These are phyloP conservation scores for Ascochyta fabae DNA, from an alignment of 2,329 filamentous ascomycete genomes.

Conservation along the genomic window DNA sequence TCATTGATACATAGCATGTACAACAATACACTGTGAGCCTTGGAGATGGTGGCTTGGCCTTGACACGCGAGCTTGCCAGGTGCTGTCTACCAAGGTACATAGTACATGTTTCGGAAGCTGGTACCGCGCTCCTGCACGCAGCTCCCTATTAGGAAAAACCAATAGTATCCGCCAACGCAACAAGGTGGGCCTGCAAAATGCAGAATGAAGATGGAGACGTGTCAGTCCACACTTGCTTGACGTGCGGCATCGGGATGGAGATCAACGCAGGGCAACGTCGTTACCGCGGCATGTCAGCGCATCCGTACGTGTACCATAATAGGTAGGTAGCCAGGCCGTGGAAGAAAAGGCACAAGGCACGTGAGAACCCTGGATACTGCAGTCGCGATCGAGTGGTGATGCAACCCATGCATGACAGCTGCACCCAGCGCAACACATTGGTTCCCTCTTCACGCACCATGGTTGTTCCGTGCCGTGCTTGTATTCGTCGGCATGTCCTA, in stretches of 20 bases:
- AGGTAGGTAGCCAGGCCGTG: background rate
- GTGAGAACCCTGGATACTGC: background rate
- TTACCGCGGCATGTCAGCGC: slow-evolving; percentile 1
- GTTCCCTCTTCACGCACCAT: background rate
- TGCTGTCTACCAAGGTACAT: background rate
- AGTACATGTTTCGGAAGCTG: slow-evolving; percentile 8
- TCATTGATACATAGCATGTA: background rate
- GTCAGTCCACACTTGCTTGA: slow-evolving; percentile 10
- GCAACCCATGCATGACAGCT: background rate
- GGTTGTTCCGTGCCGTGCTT: background rate
- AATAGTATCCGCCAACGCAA: background rate
- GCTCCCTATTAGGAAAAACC: slow-evolving; percentile 1
- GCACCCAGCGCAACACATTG: background rate
- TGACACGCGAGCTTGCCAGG: slow-evolving; percentile 3
- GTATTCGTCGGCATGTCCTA: background rate
- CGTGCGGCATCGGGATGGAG: slow-evolving; percentile 14
- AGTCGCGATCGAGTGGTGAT: background rate
- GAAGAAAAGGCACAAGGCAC: background rate
- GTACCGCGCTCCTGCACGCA: slow-evolving; percentile 2
- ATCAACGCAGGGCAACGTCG: slow-evolving; percentile 14
- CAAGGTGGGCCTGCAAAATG: slow-evolving; percentile 1
- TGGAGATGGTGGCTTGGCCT: background rate
- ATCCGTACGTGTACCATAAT: too few species aligned
- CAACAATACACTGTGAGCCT: background rate
- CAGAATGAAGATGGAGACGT: background rate